A percentile compares a stretch with the other conserved stretches of the same genome.
Evolutionary conservation across 345 rosid species (phyloP).

Genomic region (Microcos paniculata): DNA sequence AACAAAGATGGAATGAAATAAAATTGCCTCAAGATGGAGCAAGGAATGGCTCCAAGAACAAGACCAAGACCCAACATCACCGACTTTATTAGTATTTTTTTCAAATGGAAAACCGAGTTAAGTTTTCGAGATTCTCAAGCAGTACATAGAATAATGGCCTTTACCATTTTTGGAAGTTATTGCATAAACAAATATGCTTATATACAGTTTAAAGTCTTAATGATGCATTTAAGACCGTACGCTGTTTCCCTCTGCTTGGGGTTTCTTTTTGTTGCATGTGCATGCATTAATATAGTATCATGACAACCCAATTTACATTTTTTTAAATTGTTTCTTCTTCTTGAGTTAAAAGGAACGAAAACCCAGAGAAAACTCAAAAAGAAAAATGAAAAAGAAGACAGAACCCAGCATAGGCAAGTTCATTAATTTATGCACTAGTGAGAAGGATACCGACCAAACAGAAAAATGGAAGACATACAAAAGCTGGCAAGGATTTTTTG

Average conservation of each 20-base stretch:
- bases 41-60: constrained; percentile 48
- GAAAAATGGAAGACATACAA: neutral
- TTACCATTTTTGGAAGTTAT: neutral
- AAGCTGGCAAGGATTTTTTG: neutral
- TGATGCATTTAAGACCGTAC: constrained; percentile 17
- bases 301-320: neutral
- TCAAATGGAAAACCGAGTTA: constrained; percentile 21
- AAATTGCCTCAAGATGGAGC: constrained; percentile 50
- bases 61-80: constrained; percentile 8
- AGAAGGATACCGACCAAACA: neutral
- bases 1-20: neutral
- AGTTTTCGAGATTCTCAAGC: constrained; percentile 53
- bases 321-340: neutral
- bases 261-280: constrained; percentile 29
- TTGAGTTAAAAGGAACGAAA: neutral
- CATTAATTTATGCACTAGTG: neutral
- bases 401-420: neutral
- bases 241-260: constrained; percentile 31
- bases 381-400: neutral
- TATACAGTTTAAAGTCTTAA: neutral
- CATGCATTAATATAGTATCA: neutral
- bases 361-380: neutral
- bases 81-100: constrained; percentile 3
- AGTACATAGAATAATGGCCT: constrained; percentile 33
- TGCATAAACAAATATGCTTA: neutral